Evolutionary conservation across 495 filamentous ascomycete genomes (phyloP).

Genomic region (Penicillium ucsense): DNA sequence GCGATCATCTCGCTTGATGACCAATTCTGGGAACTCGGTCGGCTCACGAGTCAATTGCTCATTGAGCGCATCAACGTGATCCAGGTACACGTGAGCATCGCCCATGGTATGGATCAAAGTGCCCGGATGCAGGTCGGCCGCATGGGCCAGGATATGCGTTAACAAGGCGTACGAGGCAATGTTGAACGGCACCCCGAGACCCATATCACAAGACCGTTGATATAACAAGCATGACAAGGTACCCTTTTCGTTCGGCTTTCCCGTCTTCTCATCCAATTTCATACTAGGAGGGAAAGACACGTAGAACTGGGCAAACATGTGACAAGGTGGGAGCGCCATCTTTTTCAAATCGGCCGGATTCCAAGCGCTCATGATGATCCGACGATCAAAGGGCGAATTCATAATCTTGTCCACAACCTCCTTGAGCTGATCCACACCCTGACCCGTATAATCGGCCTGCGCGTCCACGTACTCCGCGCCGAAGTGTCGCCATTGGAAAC

Average conservation of each 20-base stretch:
- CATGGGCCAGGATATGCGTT: slow-evolving; percentile 88
- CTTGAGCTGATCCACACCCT: slow-evolving; percentile 87
- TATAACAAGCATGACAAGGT: slow-evolving; percentile 78
- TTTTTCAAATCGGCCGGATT: slow-evolving; percentile 75
- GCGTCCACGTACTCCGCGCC: slow-evolving; percentile 79
- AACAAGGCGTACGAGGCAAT: slow-evolving; percentile 89
- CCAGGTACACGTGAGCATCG: slow-evolving; percentile 88
- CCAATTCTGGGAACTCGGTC: slow-evolving; percentile 67
- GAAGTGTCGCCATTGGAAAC: slow-evolving; percentile 98
- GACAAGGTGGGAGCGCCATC: slow-evolving; percentile 95
- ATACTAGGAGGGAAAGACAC: slow-evolving; percentile 60
- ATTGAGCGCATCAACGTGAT: slow-evolving; percentile 81
- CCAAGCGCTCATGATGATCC: slow-evolving; percentile 88
- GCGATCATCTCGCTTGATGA: slow-evolving; percentile 53
- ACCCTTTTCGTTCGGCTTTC: slow-evolving; percentile 41
- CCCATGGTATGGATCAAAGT: slow-evolving; percentile 90
- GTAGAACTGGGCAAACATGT: slow-evolving; percentile 99
- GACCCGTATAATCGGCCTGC: slow-evolving; percentile 70
- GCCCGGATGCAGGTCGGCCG: slow-evolving; percentile 71
- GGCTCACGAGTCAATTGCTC: slow-evolving; percentile 74
- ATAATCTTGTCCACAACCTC: slow-evolving; percentile 76
- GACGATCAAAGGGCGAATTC: slow-evolving; percentile 73
- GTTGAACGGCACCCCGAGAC: slow-evolving; percentile 94
- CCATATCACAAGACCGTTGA: slow-evolving; percentile 95
- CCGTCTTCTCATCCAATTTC: slow-evolving; percentile 22